These are phyloP conservation scores for Neospermospora avenae DNA, from an alignment of 2,329 filamentous ascomycete genomes.

Conservation along the genomic window DNA sequence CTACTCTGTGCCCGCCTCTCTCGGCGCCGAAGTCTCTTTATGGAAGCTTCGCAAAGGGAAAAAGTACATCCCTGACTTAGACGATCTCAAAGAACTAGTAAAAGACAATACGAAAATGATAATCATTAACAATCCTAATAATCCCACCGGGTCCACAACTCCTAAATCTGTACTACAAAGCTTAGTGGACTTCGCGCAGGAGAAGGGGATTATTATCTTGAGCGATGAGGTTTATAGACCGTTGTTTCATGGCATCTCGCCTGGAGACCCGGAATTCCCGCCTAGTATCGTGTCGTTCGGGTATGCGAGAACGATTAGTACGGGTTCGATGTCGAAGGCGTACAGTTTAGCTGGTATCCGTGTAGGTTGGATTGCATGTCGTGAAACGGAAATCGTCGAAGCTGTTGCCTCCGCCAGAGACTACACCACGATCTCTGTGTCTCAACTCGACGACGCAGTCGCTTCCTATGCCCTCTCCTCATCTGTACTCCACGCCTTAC, in stretches of 20 bases:
- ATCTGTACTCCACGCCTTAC: conserved; percentile 59
- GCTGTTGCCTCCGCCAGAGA: conserved; percentile 64
- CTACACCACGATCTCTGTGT: conserved; percentile 84
- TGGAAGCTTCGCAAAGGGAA: conserved; percentile 68
- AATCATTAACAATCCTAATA: conserved; percentile 74
- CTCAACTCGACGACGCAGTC: conserved; percentile 75
- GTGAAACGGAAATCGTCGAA: conserved; percentile 58
- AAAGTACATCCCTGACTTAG: conserved; percentile 63
- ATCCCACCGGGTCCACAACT: conserved; percentile 73
- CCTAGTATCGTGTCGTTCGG: conserved; percentile 69
- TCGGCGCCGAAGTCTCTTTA: conserved; percentile 73
- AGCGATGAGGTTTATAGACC: conserved; percentile 83
- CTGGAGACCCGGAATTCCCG: conserved; percentile 45
- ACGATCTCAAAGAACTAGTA: conserved; percentile 63
- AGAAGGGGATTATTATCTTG: conserved; percentile 63
- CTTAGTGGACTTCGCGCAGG: conserved; percentile 61
- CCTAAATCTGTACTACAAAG: conserved; percentile 56
- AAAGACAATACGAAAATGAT: conserved; percentile 69
- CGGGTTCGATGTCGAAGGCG: conserved; percentile 81
- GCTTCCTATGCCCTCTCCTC: conserved; percentile 70
- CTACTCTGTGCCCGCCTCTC: conserved; percentile 68
- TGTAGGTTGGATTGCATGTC: conserved; percentile 77
- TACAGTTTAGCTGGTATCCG: conserved; percentile 81
- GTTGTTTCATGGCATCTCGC: conserved; percentile 59
- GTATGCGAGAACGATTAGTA: conserved; percentile 68